These are phyloP conservation scores for Neonectria coccinea DNA, from an alignment of 2,329 filamentous ascomycete genomes.

Conservation along the genomic window DNA sequence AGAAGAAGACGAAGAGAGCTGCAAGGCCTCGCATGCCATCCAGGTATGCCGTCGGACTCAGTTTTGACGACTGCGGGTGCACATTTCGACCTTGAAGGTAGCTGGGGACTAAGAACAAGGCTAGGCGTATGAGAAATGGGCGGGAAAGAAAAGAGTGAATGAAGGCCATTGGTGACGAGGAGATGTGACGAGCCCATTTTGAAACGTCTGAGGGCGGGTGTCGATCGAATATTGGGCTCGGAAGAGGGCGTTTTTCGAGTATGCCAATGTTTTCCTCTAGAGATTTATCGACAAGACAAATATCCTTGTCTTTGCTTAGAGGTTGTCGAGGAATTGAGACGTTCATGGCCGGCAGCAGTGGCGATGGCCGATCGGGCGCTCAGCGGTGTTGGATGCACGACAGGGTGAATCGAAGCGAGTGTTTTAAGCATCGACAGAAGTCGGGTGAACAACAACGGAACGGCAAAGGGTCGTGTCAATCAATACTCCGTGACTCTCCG, in stretches of 20 bases:
- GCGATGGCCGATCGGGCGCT: not conserved
- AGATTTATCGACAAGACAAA: constrained; percentile 7
- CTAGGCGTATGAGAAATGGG: constrained; percentile 42
- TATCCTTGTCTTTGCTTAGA: not conserved
- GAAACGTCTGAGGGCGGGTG: not conserved
- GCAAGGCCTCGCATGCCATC: constrained; percentile 69
- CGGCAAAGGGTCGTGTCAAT: not conserved
- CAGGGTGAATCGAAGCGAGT: not conserved
- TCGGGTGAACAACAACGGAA: not conserved
- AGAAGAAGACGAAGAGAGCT: constrained; percentile 67
- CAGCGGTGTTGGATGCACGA: not conserved
- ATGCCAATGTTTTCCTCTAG: constrained; percentile 16
- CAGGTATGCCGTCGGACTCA: constrained; percentile 66
- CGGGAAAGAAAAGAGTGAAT: constrained; percentile 7
- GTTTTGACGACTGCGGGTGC: constrained; percentile 52
- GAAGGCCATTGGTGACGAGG: constrained; percentile 7
- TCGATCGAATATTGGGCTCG: not conserved
- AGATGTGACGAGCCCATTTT: constrained; percentile 4
- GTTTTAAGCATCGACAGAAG: not conserved
- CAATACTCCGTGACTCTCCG: not conserved
- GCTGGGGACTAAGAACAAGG: constrained; percentile 62
- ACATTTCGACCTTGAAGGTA: constrained; percentile 60
- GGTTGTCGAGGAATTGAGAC: not conserved
- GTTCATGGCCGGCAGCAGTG: constrained; percentile 8
- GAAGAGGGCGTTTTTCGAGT: not conserved